Evolutionary conservation across 2,329 filamentous ascomycete genomes (phyloP).

Genomic region (Pyrenophora teres): DNA sequence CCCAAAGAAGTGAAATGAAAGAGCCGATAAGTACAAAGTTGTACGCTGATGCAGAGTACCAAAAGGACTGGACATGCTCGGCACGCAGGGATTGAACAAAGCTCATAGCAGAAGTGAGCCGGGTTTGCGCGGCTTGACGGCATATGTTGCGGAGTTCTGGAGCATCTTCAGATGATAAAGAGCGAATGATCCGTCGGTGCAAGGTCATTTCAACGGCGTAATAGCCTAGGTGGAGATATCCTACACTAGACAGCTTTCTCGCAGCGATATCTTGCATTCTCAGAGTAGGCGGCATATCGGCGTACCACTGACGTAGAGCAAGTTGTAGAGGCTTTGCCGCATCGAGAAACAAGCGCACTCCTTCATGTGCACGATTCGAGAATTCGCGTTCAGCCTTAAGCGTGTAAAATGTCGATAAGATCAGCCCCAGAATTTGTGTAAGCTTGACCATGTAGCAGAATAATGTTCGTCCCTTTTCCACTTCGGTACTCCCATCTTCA

Average conservation of each 20-base stretch:
- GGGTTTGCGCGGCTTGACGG: slow-evolving; percentile 50
- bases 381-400: slow-evolving; percentile 54
- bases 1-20: slow-evolving; percentile 49
- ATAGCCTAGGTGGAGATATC: slow-evolving; percentile 54
- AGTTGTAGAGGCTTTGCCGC: slow-evolving; percentile 60
- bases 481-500: slow-evolving; percentile 42
- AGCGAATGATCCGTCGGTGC: slow-evolving; percentile 50
- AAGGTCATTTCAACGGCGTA: slow-evolving; percentile 54
- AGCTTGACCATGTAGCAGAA: slow-evolving; percentile 60
- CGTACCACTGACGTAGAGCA: slow-evolving; percentile 59
- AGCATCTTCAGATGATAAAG: slow-evolving; percentile 36
- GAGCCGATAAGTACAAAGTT: slow-evolving; percentile 51
- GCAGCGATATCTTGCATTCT: slow-evolving; percentile 54
- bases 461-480: slow-evolving; percentile 45
- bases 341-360: slow-evolving; percentile 57
- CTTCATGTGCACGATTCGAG: slow-evolving; percentile 47
- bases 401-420: slow-evolving; percentile 59
- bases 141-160: slow-evolving; percentile 45
- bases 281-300: slow-evolving; percentile 52
- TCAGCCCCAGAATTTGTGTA: slow-evolving; percentile 57
- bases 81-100: slow-evolving; percentile 53
- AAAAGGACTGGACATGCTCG: slow-evolving; percentile 54
- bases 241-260: slow-evolving; percentile 35
- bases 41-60: slow-evolving; percentile 53
- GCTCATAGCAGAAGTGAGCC: slow-evolving; percentile 51